Base-by-base conservation (phyloP, 148 eudicot species). In the Agrostemma githago region DNA sequence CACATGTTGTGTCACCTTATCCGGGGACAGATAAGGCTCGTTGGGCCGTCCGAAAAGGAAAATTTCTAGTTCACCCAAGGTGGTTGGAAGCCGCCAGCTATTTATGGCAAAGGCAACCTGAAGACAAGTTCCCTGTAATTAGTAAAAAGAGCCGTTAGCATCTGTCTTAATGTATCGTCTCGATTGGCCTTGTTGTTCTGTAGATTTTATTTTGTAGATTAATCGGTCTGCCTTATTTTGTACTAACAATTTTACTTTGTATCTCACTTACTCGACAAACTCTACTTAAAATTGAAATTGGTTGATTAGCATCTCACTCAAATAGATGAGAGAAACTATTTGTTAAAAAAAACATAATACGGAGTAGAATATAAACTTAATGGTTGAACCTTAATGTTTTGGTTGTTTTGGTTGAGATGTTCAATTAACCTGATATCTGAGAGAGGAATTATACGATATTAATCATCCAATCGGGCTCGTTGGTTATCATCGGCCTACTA, bases 21-120 rank as follows among this genome's bases (percentile, higher is more conserved):
- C 38, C 83, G 2, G 89, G 88, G 41, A 92, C 93, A 0, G 90
- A 92, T 40, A 90, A 90, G 80, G 88, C 96, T 2, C 93, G 84
- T 5, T 87, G 93, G 97, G 96, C 97, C 0, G 72, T 85, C 61
- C 63, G 63, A 74, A 78, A 90, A 76, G 84, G 87, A 66, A 90
- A 85, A 79, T 85, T 84, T 75, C 81, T 92, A 59, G 97, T 92
- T 38, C 77, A 85, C 71, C 93, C 91, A 0, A 68, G 74, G 5
- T 92, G 97, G 97, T 81, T 92, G 0, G 96, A 88, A 82, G 96
- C 96, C 61, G 66, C 92, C 5, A 79, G 80, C 61, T 90, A 83
- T 75, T 60, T 85, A 9, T 92, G 97, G 96, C 51, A 74, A 60
- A 87, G 83, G 79, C 89, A 86, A 73, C 86, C 89, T 0, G 93